Conservation (phyloP, 2,329 filamentous ascomycete species). For the Colletotrichum viniferum region DNA sequence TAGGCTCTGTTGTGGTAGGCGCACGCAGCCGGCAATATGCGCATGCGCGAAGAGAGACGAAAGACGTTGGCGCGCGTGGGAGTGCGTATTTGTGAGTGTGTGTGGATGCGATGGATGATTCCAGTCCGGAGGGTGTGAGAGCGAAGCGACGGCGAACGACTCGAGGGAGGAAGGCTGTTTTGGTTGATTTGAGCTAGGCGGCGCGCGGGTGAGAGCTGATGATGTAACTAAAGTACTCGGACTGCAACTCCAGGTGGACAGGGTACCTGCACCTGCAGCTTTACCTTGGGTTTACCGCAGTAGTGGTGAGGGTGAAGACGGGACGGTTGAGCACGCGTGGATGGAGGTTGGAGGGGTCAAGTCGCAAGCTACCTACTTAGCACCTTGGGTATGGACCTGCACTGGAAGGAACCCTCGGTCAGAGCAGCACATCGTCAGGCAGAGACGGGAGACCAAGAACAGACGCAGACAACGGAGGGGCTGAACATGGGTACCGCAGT, state of each 20-base stretch:
- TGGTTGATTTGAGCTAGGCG: not conserved
- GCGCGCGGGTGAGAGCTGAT: slow-evolving; percentile 4
- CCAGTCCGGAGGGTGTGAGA: not conserved
- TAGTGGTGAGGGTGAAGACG: not conserved
- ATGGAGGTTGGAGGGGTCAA: slow-evolving; percentile 14
- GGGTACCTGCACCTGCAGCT: slow-evolving; percentile 12
- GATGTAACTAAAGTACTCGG: slow-evolving; percentile 21
- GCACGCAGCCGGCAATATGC: not conserved
- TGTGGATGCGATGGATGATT: not conserved
- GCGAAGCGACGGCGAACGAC: not conserved
- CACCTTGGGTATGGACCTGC: not conserved
- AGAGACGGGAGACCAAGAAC: not conserved
- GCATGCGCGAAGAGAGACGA: not conserved
- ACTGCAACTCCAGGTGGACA: not conserved
- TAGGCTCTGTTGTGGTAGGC: not conserved
- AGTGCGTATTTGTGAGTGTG: not conserved
- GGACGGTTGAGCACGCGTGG: not conserved
- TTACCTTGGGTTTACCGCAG: not conserved
- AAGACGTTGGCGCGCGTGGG: not conserved
- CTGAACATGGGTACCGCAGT: not conserved
- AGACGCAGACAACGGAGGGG: not conserved
- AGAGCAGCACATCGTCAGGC: not conserved
- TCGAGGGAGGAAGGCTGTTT: not conserved
- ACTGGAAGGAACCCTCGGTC: not conserved
- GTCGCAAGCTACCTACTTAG: not conserved